Conservation (phyloP, 1,284 basidiomycete species). For the Cutaneotrichosporon sp. region DNA sequence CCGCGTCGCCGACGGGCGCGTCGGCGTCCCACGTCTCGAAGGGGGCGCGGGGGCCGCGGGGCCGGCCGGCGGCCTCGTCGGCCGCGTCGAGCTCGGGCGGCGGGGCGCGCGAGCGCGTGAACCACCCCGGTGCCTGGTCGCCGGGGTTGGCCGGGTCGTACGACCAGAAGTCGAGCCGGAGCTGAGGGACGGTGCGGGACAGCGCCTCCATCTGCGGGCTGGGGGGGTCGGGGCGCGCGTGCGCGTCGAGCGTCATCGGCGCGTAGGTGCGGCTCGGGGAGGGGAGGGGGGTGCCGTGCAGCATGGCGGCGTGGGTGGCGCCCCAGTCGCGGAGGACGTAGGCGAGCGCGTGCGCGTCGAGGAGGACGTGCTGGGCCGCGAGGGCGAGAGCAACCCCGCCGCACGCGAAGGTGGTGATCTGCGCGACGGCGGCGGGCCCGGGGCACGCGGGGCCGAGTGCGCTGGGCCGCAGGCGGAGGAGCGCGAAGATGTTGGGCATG, state of each 20-base stretch:
- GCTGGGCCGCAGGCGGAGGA: slow-evolving; percentile 8
- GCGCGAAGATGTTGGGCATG: slow-evolving; percentile 9
- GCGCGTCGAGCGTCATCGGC: slow-evolving; percentile 50
- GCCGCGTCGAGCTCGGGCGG: slow-evolving; percentile 28
- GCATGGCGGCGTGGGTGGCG: slow-evolving; percentile 33
- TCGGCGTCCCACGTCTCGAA: slow-evolving; percentile 55
- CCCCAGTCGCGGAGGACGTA: slow-evolving; percentile 56
- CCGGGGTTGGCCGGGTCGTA: slow-evolving; percentile 10
- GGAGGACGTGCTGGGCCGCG: slow-evolving; percentile 53
- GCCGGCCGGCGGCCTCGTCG: slow-evolving; percentile 18
- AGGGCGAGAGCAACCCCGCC: slow-evolving; percentile 42
- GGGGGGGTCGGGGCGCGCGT: slow-evolving; percentile 43
- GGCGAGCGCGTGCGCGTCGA: slow-evolving; percentile 54
- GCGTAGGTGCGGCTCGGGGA: slow-evolving; percentile 45
- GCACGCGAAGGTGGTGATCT: slow-evolving; percentile 50
- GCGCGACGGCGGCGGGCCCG: slow-evolving; percentile 45
- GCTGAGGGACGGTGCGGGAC: slow-evolving; percentile 47
- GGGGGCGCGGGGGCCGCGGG: slow-evolving; percentile 45
- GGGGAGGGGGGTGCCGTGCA: not conserved
- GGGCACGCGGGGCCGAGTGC: slow-evolving; percentile 14
- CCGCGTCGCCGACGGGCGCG: slow-evolving; percentile 48
- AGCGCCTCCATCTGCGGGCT: slow-evolving; percentile 31
- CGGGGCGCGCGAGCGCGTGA: slow-evolving; percentile 23
- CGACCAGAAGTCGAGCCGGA: slow-evolving; percentile 49
- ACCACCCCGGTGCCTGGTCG: slow-evolving; percentile 19